phyloP scores from a whole-genome alignment of 2,329 filamentous ascomycete genomes.

The Cladophialophora carrionii region DNA sequence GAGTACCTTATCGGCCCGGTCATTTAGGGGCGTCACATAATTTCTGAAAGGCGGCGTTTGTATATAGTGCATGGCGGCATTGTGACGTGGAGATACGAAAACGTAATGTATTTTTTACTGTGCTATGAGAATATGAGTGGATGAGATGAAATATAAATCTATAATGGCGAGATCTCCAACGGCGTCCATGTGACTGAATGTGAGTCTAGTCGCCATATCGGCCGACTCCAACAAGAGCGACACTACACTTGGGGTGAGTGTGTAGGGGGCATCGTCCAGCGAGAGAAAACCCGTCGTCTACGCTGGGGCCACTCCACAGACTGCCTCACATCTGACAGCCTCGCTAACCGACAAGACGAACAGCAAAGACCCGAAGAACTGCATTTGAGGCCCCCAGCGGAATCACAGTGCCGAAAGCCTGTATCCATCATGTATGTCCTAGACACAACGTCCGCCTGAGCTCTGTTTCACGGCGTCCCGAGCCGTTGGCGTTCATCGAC shows the following conservation, averaged over 20 bases:
- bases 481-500: too few relatives aligned
- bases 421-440: too few relatives aligned
- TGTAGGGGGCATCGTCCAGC: neutral
- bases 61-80: constrained; percentile 2
- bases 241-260: neutral
- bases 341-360: neutral
- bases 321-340: neutral
- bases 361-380: neutral
- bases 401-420: too few relatives aligned
- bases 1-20: constrained; percentile 30
- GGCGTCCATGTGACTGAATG: neutral
- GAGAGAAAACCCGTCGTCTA: neutral
- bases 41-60: constrained; percentile 19
- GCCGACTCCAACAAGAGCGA: neutral
- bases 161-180: neutral
- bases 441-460: too few relatives aligned
- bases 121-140: constrained; percentile 3
- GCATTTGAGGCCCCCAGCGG: neutral
- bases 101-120: neutral
- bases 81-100: constrained; percentile 4
- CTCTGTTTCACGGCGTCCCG: too few relatives aligned
- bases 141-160: constrained; percentile 2
- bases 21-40: constrained; percentile 31
- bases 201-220: neutral
- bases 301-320: neutral